Evolutionary conservation across 140 eudicot species (phyloP).

Genomic region (Oenanthe javanica): DNA sequence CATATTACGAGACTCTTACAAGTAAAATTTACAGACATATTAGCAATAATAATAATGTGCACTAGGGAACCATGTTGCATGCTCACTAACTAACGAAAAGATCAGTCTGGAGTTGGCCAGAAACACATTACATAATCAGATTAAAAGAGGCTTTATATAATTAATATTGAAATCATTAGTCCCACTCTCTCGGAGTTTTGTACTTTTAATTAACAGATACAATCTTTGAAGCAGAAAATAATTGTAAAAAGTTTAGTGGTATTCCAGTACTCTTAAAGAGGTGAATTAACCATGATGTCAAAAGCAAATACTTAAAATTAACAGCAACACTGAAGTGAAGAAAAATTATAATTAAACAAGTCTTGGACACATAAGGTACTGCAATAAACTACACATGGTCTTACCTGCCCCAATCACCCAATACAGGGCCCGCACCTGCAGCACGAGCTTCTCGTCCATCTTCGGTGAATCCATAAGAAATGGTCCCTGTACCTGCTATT

Average conservation of each 20-base stretch:
- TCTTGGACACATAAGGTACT: background rate
- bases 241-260: background rate
- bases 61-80: background rate
- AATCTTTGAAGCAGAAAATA: background rate
- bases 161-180: background rate
- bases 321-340: background rate
- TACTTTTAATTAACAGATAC: background rate
- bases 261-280: background rate
- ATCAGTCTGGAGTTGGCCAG: background rate
- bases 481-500: slow-evolving; percentile 85
- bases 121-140: background rate
- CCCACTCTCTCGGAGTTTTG: background rate
- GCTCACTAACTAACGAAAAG: background rate
- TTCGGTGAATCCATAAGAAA: slow-evolving; percentile 74
- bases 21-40: background rate
- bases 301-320: background rate
- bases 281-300: background rate
- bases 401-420: slow-evolving; percentile 98
- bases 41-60: background rate
- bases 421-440: slow-evolving; percentile 84
- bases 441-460: slow-evolving; percentile 88
- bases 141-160: background rate
- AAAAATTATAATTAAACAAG: background rate
- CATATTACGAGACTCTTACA: background rate
- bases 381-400: background rate